Conservation (phyloP, 768 basidiomycete species). For the Tricholoma bakamatsutake region DNA sequence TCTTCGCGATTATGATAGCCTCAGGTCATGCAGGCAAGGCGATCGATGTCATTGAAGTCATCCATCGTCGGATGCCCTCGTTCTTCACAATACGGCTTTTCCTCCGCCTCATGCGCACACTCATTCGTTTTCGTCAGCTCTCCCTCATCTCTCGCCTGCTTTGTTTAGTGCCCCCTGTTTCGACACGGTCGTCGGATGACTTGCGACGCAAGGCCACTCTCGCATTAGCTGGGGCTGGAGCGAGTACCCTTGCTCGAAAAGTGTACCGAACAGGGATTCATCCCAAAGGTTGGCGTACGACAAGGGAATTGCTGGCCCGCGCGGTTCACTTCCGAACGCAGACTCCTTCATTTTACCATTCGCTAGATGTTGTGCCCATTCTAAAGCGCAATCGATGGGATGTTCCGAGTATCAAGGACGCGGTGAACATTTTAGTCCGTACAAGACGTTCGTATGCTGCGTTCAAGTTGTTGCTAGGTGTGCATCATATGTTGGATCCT, state of each 20-base stretch:
- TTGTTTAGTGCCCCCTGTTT: constrained; percentile 13
- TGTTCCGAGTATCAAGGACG: constrained; percentile 25
- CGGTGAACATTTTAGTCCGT: constrained; percentile 33
- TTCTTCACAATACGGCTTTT: constrained; percentile 38
- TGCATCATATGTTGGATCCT: constrained; percentile 21
- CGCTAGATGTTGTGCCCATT: constrained; percentile 18
- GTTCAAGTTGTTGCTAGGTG: constrained; percentile 31
- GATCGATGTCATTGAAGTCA: constrained; percentile 32
- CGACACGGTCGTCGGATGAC: constrained; percentile 16
- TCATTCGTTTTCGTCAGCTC: constrained; percentile 38
- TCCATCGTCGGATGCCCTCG: constrained; percentile 26
- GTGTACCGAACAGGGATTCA: constrained; percentile 11
- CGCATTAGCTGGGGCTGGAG: constrained; percentile 25
- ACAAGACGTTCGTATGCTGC: constrained; percentile 39
- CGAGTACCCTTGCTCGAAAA: constrained; percentile 21
- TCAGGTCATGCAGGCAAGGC: constrained; percentile 31
- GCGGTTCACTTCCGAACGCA: constrained; percentile 20
- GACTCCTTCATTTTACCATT: constrained; percentile 10
- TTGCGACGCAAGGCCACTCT: constrained; percentile 28
- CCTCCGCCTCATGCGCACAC: constrained; percentile 29
- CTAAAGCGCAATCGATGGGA: constrained; percentile 19
- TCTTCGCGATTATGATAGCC: constrained; percentile 34
- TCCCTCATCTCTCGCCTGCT: constrained; percentile 27
- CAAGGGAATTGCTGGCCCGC: constrained; percentile 20
- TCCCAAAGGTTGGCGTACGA: constrained; percentile 8